These are phyloP conservation scores for Stenocarpella maydis DNA, from an alignment of 2,329 filamentous ascomycete species.

Conservation along the genomic window DNA sequence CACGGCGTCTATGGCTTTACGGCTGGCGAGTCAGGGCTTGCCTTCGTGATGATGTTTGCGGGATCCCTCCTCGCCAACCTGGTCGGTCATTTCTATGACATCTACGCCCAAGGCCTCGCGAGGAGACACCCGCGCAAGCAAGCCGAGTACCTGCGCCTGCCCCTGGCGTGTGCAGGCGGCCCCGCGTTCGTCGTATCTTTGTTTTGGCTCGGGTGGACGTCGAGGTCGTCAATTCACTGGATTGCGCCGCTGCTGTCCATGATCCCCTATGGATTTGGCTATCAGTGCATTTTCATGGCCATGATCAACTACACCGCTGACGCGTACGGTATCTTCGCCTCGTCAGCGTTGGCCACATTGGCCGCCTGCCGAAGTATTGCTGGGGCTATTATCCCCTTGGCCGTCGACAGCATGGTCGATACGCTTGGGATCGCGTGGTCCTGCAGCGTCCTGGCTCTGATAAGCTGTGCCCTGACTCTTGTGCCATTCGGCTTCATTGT, in stretches of 20 bases:
- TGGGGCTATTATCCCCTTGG: slow-evolving; percentile 40
- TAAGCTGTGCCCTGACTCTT: slow-evolving; percentile 54
- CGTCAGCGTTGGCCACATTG: slow-evolving; percentile 41
- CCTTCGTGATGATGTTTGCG: slow-evolving; percentile 40
- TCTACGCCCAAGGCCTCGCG: slow-evolving; percentile 35
- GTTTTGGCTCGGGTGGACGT: slow-evolving; percentile 43
- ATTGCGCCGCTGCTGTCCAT: slow-evolving; percentile 40
- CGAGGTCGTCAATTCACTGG: slow-evolving; percentile 40
- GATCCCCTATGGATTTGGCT: slow-evolving; percentile 42
- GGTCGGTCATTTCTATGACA: slow-evolving; percentile 39
- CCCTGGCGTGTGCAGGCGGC: slow-evolving; percentile 40
- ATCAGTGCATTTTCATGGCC: slow-evolving; percentile 42
- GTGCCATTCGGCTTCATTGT: slow-evolving; percentile 61
- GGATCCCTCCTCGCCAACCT: slow-evolving; percentile 39
- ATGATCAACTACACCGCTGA: slow-evolving; percentile 42
- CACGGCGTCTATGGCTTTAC: slow-evolving; percentile 43
- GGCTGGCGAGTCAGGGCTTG: slow-evolving; percentile 40
- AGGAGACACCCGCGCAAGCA: slow-evolving; percentile 38
- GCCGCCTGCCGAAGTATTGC: slow-evolving; percentile 40
- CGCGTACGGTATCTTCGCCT: slow-evolving; percentile 42
- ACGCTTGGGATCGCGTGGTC: slow-evolving; percentile 46
- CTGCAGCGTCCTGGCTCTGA: slow-evolving; percentile 57
- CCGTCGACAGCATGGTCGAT: slow-evolving; percentile 40
- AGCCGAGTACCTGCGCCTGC: slow-evolving; percentile 43
- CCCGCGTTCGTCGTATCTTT: slow-evolving; percentile 40